Conservation (phyloP, 345 rosid genomes). For the Salix koriyanagi region DNA sequence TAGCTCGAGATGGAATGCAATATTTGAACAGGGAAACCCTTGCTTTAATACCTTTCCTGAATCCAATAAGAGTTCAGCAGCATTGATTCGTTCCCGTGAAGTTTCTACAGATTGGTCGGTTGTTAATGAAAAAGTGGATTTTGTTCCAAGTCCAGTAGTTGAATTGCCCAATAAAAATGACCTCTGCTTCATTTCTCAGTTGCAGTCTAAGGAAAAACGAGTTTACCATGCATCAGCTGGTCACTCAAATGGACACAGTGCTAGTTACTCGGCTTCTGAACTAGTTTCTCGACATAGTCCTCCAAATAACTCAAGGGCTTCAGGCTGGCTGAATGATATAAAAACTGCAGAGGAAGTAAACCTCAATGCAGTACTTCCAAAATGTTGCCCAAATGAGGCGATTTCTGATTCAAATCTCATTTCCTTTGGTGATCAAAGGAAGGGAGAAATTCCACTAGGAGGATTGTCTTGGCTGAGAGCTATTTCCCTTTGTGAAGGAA, state of each 20-base stretch:
- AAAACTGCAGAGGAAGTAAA: conserved; percentile 37
- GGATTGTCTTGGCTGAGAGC: conserved; percentile 49
- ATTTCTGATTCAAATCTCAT: conserved; percentile 7
- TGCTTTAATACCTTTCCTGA: conserved; percentile 15
- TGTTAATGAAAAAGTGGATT: conserved; percentile 29
- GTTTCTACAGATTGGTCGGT: conserved; percentile 11
- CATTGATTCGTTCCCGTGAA: conserved; percentile 17
- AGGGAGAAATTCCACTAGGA: conserved; percentile 17
- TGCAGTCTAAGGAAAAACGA: conserved; percentile 39
- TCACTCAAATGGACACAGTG: conserved; percentile 14
- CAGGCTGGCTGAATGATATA: conserved; percentile 22
- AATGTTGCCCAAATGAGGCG: conserved; percentile 15
- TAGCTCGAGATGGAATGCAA: conserved; percentile 18
- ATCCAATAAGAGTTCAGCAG: conserved; percentile 18
- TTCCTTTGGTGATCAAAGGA: conserved; percentile 11
- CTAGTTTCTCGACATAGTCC: conserved; percentile 10
- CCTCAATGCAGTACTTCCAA: conserved; percentile 24
- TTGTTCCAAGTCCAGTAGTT: conserved; percentile 23
- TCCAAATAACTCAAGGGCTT: conserved; percentile 1
- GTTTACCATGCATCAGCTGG: conserved; percentile 10
- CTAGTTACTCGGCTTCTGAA: conserved; percentile 23
- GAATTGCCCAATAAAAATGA: conserved; percentile 29
- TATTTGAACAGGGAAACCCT: conserved; percentile 13
- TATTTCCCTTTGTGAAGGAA: conserved; percentile 21
- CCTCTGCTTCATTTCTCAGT: conserved; percentile 27